phyloP scores from a whole-genome alignment of 192 early-diverging fungal species.

The Mortierella antarctica region DNA sequence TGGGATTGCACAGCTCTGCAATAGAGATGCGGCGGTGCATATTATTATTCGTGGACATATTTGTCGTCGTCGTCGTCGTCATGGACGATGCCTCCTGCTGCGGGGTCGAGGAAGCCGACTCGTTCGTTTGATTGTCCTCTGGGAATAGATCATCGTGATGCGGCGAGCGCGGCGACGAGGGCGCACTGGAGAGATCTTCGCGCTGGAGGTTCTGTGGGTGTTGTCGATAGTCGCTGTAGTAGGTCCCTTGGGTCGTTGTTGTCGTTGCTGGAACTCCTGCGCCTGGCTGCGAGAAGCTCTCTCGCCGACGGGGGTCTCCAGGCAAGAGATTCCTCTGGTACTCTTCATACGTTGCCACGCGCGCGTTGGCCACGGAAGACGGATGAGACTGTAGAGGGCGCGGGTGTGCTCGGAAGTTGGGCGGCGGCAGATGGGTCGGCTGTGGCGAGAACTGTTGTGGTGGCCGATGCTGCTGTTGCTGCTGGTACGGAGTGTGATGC shows the following conservation, averaged over 20 bases:
- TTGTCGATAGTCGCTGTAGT: conserved; percentile 4
- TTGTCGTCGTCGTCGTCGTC: neutral
- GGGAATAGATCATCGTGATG: conserved; percentile 5
- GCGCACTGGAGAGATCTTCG: conserved; percentile 36
- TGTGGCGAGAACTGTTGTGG: neutral
- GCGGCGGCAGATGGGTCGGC: neutral
- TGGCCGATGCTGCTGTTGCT: conserved; percentile 3
- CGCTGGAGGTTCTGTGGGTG: conserved; percentile 14
- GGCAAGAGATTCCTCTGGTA: conserved; percentile 19
- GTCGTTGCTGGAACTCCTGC: neutral
- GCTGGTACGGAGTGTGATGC: neutral
- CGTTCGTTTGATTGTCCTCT: conserved; percentile 5
- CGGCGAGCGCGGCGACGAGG: conserved; percentile 21
- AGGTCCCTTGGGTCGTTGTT: neutral
- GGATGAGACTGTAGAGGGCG: neutral
- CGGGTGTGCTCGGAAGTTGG: neutral
- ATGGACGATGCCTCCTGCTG: neutral
- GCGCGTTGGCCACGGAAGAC: conserved; percentile 6
- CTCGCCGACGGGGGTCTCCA: neutral
- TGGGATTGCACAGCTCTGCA: conserved; percentile 48
- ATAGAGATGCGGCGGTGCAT: conserved; percentile 53
- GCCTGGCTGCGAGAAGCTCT: conserved; percentile 2
- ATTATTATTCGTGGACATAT: neutral
- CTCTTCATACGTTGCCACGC: conserved; percentile 35
- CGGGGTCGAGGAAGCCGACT: conserved; percentile 8